A percentile compares a stretch with the other conserved stretches of the same genome.
Evolutionary conservation across 768 basidiomycete genomes (phyloP).

Genomic region (Punctularia strigosozonata): DNA sequence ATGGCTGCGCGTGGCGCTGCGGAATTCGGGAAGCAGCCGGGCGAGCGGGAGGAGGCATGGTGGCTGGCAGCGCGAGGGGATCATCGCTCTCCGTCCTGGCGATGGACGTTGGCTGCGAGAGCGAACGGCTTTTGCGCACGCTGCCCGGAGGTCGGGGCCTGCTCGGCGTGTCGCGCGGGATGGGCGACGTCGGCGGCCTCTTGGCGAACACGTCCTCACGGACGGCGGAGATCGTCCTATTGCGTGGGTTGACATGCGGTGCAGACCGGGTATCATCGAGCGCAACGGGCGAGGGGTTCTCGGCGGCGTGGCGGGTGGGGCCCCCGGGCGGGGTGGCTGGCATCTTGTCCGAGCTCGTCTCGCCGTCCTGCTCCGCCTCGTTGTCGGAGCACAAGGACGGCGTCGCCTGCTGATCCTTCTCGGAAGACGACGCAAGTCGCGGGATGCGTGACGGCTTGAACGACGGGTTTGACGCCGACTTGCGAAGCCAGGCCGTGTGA

Average conservation of each 20-base stretch:
- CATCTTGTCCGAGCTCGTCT: conserved; percentile 29
- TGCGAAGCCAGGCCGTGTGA: too few relatives aligned
- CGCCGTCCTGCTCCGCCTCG: conserved; percentile 34
- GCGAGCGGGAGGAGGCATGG: too few relatives aligned
- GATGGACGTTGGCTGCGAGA: background rate
- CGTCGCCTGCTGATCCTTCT: conserved; percentile 28
- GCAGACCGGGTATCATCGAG: conserved; percentile 1
- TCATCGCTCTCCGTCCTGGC: conserved; percentile 10
- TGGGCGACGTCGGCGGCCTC: conserved; percentile 53
- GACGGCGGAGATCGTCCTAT: background rate
- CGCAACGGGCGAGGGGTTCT: conserved; percentile 2
- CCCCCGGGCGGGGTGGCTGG: conserved; percentile 38
- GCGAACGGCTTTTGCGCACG: conserved; percentile 1
- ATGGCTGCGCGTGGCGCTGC: too few relatives aligned
- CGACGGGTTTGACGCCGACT: conserved; percentile 7
- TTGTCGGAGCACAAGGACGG: conserved; percentile 72
- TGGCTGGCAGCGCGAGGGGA: too few relatives aligned
- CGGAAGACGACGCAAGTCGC: conserved; percentile 4
- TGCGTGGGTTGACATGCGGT: background rate
- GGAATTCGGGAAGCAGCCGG: too few relatives aligned
- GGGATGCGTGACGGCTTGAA: background rate
- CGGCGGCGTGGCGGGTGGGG: conserved; percentile 12
- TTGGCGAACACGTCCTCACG: conserved; percentile 36
- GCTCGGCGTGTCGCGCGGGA: conserved; percentile 40
- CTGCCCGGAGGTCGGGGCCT: conserved; percentile 49